Percentiles rank a stretch among this genome's conserved stretches.
phyloP scores from a whole-genome alignment of 345 rosid species.

The Citrus sp. region DNA sequence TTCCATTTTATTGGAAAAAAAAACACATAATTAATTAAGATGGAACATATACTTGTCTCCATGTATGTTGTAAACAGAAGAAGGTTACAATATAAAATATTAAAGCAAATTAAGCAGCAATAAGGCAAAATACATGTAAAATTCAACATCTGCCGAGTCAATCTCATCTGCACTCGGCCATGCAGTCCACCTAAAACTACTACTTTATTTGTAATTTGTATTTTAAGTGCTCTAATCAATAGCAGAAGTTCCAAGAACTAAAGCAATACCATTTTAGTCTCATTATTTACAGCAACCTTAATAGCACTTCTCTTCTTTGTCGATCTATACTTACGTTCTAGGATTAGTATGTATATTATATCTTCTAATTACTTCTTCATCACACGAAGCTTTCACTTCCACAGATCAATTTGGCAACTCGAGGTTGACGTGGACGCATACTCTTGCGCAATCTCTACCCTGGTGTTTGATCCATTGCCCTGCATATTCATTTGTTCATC shows the following conservation, averaged over 20 bases:
- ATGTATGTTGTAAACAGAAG: not conserved
- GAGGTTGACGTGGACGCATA: conserved; percentile 64
- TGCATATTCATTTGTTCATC: conserved; percentile 36
- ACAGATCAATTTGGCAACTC: conserved; percentile 75
- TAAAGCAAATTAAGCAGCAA: conserved; percentile 13
- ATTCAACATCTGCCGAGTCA: conserved; percentile 25
- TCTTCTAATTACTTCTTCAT: conserved; percentile 17
- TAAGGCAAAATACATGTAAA: conserved; percentile 20
- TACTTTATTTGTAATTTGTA: conserved; percentile 27
- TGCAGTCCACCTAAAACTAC: conserved; percentile 19
- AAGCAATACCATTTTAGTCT: conserved; percentile 45
- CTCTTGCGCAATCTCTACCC: conserved; percentile 53
- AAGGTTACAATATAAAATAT: conserved; percentile 9
- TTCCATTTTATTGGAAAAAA: too few species aligned
- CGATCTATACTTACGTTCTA: conserved; percentile 28
- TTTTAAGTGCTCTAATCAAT: conserved; percentile 7
- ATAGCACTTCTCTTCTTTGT: conserved; percentile 29
- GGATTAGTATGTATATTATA: conserved; percentile 29
- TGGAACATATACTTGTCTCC: too few species aligned
- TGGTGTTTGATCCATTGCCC: conserved; percentile 36
- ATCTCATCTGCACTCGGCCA: conserved; percentile 27
- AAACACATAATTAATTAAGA: too few species aligned
- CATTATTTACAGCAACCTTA: conserved; percentile 58
- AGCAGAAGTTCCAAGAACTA: conserved; percentile 22
- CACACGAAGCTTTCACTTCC: conserved; percentile 57